These are phyloP conservation scores for Colletotrichum higginsianum DNA, from an alignment of 2,329 filamentous ascomycete genomes.

Conservation along the genomic window DNA sequence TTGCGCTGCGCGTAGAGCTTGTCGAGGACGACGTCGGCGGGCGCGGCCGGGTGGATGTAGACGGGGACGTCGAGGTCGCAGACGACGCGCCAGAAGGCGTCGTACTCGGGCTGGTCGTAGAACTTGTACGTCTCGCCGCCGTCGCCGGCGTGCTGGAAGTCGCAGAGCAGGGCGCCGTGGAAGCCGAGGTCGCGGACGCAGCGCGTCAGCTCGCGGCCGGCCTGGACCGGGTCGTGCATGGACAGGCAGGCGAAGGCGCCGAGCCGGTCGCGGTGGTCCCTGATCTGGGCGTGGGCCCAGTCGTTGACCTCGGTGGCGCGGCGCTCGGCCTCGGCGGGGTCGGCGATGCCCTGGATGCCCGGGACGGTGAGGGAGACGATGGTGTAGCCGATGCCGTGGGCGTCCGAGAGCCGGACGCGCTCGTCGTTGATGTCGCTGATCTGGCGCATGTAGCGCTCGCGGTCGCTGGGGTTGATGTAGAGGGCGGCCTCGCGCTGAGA, in stretches of 20 bases:
- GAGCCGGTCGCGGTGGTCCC: slow-evolving; percentile 56
- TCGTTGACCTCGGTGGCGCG: slow-evolving; percentile 61
- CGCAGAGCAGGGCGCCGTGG: too few species aligned
- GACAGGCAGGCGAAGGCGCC: slow-evolving; percentile 65
- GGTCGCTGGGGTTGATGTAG: too few species aligned
- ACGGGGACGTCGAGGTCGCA: slow-evolving; percentile 73
- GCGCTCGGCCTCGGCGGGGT: slow-evolving; percentile 57
- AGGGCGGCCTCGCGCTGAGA: too few species aligned
- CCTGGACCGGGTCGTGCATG: slow-evolving; percentile 68
- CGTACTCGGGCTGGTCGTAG: too few species aligned
- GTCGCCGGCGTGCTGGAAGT: too few species aligned
- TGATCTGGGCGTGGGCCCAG: slow-evolving; percentile 56
- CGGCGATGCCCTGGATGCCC: slow-evolving; percentile 62
- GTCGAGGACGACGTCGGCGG: slow-evolving; percentile 69
- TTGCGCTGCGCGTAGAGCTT: slow-evolving; percentile 72
- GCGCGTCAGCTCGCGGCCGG: slow-evolving; percentile 48
- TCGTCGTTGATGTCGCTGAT: too few species aligned
- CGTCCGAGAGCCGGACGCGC: slow-evolving; percentile 50
- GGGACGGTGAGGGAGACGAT: slow-evolving; percentile 65
- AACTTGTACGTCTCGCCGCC: too few species aligned
- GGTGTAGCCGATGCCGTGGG: slow-evolving; percentile 64
- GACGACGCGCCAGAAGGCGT: too few species aligned
- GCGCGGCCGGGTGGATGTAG: slow-evolving; percentile 74
- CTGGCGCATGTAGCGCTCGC: too few species aligned
- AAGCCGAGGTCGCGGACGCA: too few species aligned